Percentiles rank a stretch among this genome's conserved stretches.
These are phyloP conservation scores for Colletotrichum godetiae DNA, from an alignment of 2,329 filamentous ascomycete genomes.

Conservation along the genomic window DNA sequence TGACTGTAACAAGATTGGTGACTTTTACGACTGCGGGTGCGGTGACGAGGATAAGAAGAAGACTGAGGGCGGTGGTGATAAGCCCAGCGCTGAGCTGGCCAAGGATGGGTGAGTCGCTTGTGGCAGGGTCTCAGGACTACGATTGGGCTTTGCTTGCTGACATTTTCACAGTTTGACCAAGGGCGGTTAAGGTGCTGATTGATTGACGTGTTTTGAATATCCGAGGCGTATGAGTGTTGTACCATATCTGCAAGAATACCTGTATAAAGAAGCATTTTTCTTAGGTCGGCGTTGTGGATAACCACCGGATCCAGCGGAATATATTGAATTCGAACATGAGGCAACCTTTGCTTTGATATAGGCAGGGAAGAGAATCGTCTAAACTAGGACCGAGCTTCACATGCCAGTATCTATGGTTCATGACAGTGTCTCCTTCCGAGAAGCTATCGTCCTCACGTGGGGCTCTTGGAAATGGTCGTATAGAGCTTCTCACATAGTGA, in stretches of 20 bases:
- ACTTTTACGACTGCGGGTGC: constrained; percentile 79
- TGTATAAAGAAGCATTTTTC: not conserved
- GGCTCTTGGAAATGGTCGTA: not conserved
- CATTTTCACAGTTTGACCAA: constrained; percentile 14
- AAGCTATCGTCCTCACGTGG: not conserved
- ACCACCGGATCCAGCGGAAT: not conserved
- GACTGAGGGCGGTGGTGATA: constrained; percentile 37
- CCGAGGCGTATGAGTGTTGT: not conserved
- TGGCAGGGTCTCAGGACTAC: no score
- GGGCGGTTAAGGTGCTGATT: not conserved
- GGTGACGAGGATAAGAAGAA: constrained; percentile 69
- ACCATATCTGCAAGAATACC: not conserved
- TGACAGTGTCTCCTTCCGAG: not conserved
- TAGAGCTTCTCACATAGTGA: not conserved
- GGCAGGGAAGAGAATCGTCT: no score
- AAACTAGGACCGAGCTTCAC: not conserved
- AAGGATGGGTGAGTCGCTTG: constrained; percentile 23
- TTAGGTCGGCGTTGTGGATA: not conserved
- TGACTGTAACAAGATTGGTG: constrained; percentile 75
- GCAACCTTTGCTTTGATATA: not conserved
- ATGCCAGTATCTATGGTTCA: not conserved
- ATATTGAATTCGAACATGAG: not conserved
- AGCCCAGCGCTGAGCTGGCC: constrained; percentile 31
- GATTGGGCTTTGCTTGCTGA: not conserved
- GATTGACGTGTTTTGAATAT: not conserved